Evolutionary conservation across 306 rosid species (phyloP), one percentile per base, ranked within the genome.

Genomic region (Crotalaria pallida): DNA sequence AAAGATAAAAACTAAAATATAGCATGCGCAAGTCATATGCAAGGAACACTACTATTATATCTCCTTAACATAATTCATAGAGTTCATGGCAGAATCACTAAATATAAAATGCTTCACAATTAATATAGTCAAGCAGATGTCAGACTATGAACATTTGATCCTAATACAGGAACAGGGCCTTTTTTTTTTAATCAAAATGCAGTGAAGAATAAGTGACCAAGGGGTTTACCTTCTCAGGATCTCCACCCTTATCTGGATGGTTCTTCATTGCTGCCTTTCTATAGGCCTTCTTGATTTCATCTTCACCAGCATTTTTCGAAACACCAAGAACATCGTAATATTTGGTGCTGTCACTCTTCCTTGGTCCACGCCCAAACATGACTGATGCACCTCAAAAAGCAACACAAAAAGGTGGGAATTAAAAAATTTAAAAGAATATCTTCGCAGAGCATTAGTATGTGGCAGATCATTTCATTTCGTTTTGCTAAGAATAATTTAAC

Each of bases 181-280:
- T n/a, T n/a, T n/a, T 21, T 26, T 15, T 33, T 64, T 33, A 60
- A 50, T 26, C 22, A 77, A 67, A 29, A 67, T 52, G 55, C 41
- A 21, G 36, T 2, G 29, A 56, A 60, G 17, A 34, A 13, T 50
- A 21, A 17, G 50, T 17, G 56, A 43, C 29, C 72, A 49, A 22
- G 51, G 61, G 17, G 38, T 65, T 75, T 17, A 89, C 96, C 88
- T 89, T 89, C 69, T 89, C 92, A 56, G 96, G 92, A 66, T 89
- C 96, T 41, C 96, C 96, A 67, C 93, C 96, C 70, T 89, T 87
- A 63, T 89, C 96, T 0, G 92, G 96, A 78, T 89, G 96, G 65
- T 83, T 89, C 85, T 82, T 83, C 24, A 89, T 87, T 10, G 96
- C 96, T 2, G 93, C 92, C 74, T 78, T 89, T 63, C 56, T 85